Evolutionary conservation across 2,329 filamentous ascomycete species (phyloP), one percentile per base, ranked within the genome.

Genomic region (Albifimbria verrucaria): DNA sequence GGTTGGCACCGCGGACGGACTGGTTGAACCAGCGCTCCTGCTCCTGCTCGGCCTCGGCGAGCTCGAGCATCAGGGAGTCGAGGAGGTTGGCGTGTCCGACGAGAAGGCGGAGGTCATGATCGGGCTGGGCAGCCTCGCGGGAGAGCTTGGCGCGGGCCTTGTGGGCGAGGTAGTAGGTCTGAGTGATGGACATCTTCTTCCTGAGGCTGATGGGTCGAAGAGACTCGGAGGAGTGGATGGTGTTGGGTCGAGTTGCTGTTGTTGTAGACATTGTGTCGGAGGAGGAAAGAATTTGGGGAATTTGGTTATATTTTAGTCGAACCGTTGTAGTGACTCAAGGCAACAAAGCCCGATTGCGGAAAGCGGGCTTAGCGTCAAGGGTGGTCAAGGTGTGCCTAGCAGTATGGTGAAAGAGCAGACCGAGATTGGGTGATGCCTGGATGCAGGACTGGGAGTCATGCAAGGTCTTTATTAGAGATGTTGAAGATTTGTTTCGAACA

Each of bases 11-110:
- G 70, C 84, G 87, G 73, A 97, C 90, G 57, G 91, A 94, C 72
- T 92, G 88, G 83, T 97, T 95, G 87, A 97, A 97, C 92, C 92
- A 97, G 61, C 85, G 87, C 76, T 97, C 93, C 76, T 97, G 94
- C 73, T 97, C 92, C 64, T 87, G 85, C 80, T 97, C 94, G 68
- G 93, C 93, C 55, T 96, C 90, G 73, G 92, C 89, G 55, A 99
- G 89, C 68, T 83, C 79, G 62, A 94, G 83, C 94, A 97, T 97
- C 68, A 99, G 79, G 41, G 87, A 88, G 77, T 99, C 94, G 72
- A 99, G 90, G 47, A 97, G 88, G 82, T 97, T 99, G 78, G 94
- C 94, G 76, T 99, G 94, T 66, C 93, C 94, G 65, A 99, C 94
- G 56, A 99, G 88, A 45, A 95, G 85, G 69, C 93, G 87, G 59